phyloP scores from a whole-genome alignment of 2,329 filamentous ascomycete species.

The Didymella lethalis region DNA sequence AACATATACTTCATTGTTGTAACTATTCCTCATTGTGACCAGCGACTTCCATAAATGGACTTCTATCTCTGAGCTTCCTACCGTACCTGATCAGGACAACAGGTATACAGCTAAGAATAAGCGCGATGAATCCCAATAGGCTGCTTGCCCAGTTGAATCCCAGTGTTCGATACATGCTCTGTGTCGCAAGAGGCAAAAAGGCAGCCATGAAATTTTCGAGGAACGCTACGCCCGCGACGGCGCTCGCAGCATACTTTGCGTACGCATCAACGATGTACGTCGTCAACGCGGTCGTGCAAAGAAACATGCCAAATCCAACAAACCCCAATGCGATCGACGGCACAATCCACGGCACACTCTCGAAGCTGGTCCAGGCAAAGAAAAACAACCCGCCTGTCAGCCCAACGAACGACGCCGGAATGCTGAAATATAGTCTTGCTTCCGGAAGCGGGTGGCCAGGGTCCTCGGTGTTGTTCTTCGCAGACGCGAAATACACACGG shows the following conservation, averaged over 20 bases:
- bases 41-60: slow-evolving; percentile 51
- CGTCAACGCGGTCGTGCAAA: slow-evolving; percentile 56
- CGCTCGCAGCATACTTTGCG: slow-evolving; percentile 59
- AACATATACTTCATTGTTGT: background rate
- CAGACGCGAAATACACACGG: slow-evolving; percentile 54
- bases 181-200: slow-evolving; percentile 58
- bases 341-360: slow-evolving; percentile 56
- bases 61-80: slow-evolving; percentile 49
- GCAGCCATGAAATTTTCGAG: slow-evolving; percentile 60
- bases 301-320: slow-evolving; percentile 60
- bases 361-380: slow-evolving; percentile 60
- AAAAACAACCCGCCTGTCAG: slow-evolving; percentile 60
- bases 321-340: slow-evolving; percentile 58
- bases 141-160: slow-evolving; percentile 61
- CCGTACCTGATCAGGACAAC: slow-evolving; percentile 56
- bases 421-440: slow-evolving; percentile 55
- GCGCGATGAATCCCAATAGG: slow-evolving; percentile 55
- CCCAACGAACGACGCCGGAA: slow-evolving; percentile 56
- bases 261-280: slow-evolving; percentile 62
- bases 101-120: slow-evolving; percentile 56
- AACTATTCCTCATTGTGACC: slow-evolving; percentile 24
- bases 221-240: slow-evolving; percentile 58
- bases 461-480: slow-evolving; percentile 47
- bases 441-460: slow-evolving; percentile 56
- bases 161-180: slow-evolving; percentile 58